These are phyloP conservation scores for Cutaneotrichosporon sp. DNA, from an alignment of 1,284 basidiomycete genomes.

Conservation along the genomic window DNA sequence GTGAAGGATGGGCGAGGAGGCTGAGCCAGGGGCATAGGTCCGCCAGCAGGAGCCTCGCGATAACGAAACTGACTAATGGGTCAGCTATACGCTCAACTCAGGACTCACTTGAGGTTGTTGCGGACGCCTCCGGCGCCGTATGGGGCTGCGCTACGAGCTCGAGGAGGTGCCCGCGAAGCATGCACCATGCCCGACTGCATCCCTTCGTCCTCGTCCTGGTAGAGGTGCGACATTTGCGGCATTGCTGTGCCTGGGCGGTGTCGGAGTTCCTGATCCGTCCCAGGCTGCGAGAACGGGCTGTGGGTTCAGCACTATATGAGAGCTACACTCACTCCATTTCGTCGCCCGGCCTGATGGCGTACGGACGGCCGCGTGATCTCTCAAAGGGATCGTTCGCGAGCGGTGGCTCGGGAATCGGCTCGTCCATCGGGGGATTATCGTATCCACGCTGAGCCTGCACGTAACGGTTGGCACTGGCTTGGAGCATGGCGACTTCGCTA, in stretches of 20 bases:
- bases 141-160: not conserved
- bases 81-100: not conserved
- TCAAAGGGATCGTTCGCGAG: not conserved
- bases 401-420: not conserved
- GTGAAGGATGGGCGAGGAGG: constrained; percentile 12
- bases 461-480: not conserved
- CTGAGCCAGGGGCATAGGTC: not conserved
- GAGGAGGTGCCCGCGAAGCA: not conserved
- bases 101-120: constrained; percentile 14
- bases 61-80: constrained; percentile 11
- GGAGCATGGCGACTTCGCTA: not conserved
- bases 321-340: not conserved
- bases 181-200: not conserved
- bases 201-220: not conserved
- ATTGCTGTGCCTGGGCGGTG: constrained; percentile 1
- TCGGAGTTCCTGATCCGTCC: not conserved
- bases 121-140: not conserved
- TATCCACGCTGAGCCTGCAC: not conserved
- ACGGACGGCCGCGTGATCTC: not conserved
- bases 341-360: not conserved
- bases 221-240: not conserved
- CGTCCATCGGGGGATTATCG: not conserved
- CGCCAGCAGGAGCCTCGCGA: not conserved
- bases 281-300: not conserved
- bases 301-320: not conserved